These are phyloP conservation scores for Phaffia rhodozyma DNA, from an alignment of 1,284 basidiomycete species.

Conservation along the genomic window DNA sequence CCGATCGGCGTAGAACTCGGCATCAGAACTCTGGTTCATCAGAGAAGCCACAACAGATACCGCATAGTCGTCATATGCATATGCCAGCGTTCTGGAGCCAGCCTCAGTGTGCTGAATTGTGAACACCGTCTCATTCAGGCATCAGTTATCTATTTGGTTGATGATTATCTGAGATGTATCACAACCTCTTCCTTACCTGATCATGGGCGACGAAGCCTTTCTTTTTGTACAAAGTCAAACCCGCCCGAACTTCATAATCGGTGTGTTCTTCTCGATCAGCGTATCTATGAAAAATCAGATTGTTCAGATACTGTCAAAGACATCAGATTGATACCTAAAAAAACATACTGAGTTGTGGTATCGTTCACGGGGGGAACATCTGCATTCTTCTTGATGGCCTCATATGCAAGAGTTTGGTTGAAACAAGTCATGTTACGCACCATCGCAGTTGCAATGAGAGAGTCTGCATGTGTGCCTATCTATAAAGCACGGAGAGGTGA, in stretches of 20 bases:
- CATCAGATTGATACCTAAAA: neutral
- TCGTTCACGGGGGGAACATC: constrained; percentile 49
- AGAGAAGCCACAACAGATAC: constrained; percentile 49
- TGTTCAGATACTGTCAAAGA: neutral
- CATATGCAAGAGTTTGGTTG: constrained; percentile 53
- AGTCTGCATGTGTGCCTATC: constrained; percentile 69
- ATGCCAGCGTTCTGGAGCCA: constrained; percentile 62
- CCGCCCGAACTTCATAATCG: constrained; percentile 68
- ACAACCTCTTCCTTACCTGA: neutral
- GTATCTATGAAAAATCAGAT: constrained; percentile 40
- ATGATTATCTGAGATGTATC: neutral
- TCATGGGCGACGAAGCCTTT: constrained; percentile 68
- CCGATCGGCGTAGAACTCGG: constrained; percentile 45
- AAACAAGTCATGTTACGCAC: constrained; percentile 44
- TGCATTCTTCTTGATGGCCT: constrained; percentile 63
- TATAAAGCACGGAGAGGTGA: constrained; percentile 23
- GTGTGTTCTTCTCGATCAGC: constrained; percentile 65
- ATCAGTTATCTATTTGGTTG: neutral
- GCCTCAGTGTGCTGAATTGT: constrained; percentile 54
- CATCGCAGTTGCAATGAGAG: constrained; percentile 64
- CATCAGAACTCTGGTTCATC: constrained; percentile 43
- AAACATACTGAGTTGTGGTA: constrained; percentile 42
- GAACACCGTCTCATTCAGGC: neutral
- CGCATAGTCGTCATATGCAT: constrained; percentile 65
- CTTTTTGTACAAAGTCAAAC: constrained; percentile 53